Evolutionary conservation across 176 grass and related monocot genomes (phyloP).

Genomic region (Paspalum vaginatum): DNA sequence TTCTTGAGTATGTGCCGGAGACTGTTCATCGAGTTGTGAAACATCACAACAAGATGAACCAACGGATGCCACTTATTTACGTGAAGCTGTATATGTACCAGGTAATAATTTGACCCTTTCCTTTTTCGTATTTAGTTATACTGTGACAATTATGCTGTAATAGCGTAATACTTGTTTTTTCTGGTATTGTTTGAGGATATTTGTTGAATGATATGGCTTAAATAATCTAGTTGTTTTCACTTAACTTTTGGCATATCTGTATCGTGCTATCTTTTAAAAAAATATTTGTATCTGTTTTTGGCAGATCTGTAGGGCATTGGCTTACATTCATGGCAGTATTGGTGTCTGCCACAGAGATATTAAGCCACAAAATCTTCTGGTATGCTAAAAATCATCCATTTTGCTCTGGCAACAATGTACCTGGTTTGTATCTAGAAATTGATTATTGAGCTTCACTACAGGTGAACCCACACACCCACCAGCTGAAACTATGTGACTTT

Average conservation of each 20-base stretch:
- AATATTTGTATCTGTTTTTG: slow-evolving; percentile 16
- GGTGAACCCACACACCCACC: slow-evolving; percentile 84
- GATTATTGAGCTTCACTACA: slow-evolving; percentile 23
- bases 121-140: background rate
- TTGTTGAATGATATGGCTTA: background rate
- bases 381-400: slow-evolving; percentile 38
- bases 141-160: too few relatives aligned
- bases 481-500: slow-evolving; percentile 81
- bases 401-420: background rate
- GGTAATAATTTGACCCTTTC: slow-evolving; percentile 39
- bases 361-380: slow-evolving; percentile 87
- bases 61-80: slow-evolving; percentile 81
- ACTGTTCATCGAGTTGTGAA: slow-evolving; percentile 78
- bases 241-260: background rate
- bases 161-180: background rate
- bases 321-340: slow-evolving; percentile 81
- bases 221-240: background rate
- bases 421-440: slow-evolving; percentile 9
- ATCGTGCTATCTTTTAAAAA: background rate
- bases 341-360: slow-evolving; percentile 87
- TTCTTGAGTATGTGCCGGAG: slow-evolving; percentile 86
- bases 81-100: slow-evolving; percentile 82
- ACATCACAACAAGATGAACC: slow-evolving; percentile 88
- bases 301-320: slow-evolving; percentile 80
- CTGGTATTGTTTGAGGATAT: background rate